Evolutionary conservation across 2,329 filamentous ascomycete genomes (phyloP), one percentile per base, ranked within the genome.

Genomic region (Fusarium redolens): DNA sequence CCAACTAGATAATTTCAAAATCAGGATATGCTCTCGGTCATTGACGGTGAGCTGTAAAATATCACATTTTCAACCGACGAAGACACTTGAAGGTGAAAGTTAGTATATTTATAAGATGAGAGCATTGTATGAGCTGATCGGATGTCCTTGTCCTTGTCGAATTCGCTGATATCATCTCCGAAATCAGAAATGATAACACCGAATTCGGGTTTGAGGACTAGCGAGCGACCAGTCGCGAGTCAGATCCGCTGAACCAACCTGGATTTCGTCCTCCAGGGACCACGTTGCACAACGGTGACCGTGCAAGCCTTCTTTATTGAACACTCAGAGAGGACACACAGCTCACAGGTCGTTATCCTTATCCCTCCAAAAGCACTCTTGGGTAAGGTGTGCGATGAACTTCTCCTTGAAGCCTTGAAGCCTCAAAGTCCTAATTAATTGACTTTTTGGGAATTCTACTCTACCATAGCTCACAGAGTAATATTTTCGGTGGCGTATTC

Each of bases 21-120:
- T 7, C 2, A 3, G n/a, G 15, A 33, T 18, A 5, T 10, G 5
- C 2, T 33, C 15, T 18, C 5, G 2, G 5, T 13, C 7, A 0
- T 22, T 2, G 3, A 50, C 3, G 15, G 31, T 0, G 3, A 7
- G 17, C 12, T 10, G 5, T 8, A 20, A 14, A 0, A 20, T 4
- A 20, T 14, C 22, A 7, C 3, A 22, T 10, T 10, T 9, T 14
- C 4, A 22, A 15, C n/a, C 10, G 5, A n/a, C 13, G 4, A 0
- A 15, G 40, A n/a, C n/a, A 17, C 4, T 22, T 43, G n/a, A 22
- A 17, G 22, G 41, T 10, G 4, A n/a, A 10, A 8, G 8, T 22
- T 22, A 22, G 22, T 22, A 22, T 22, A 22, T 22, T 22, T 22
- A 22, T 22, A 22, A 22, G 22, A 22, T 22, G 22, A 22, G 22